Evolutionary conservation across 495 filamentous ascomycete genomes (phyloP).

Genomic region (Penicillium subrubescens): DNA sequence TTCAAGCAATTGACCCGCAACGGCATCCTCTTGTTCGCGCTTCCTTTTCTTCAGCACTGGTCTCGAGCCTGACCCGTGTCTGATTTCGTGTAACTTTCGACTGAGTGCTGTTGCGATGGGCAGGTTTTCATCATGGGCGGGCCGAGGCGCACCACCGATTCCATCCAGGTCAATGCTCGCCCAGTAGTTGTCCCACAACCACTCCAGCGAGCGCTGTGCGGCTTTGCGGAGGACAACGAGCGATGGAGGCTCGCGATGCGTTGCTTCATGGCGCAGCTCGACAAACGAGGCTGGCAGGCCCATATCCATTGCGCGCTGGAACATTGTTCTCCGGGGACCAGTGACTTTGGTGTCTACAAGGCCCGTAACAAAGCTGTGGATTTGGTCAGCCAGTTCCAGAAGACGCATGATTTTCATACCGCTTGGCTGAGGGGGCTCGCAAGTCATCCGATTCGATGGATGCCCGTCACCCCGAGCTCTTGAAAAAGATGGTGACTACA

Average conservation of each 20-base stretch:
- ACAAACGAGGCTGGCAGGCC: slow-evolving; percentile 83
- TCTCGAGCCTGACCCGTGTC: slow-evolving; percentile 15
- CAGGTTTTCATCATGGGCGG: slow-evolving; percentile 14
- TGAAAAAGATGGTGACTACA: slow-evolving; percentile 14
- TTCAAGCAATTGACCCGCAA: slow-evolving; percentile 32
- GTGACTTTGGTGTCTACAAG: slow-evolving; percentile 76
- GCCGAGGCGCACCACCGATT: slow-evolving; percentile 1
- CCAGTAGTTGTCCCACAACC: slow-evolving; percentile 94
- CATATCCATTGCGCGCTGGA: slow-evolving; percentile 71
- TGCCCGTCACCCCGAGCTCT: not conserved
- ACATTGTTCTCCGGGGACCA: slow-evolving; percentile 75
- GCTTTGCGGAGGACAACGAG: slow-evolving; percentile 68
- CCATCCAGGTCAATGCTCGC: slow-evolving; percentile 26
- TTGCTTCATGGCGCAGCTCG: slow-evolving; percentile 85
- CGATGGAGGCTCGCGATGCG: slow-evolving; percentile 82
- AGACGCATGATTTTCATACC: not conserved
- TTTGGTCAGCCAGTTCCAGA: slow-evolving; percentile 10
- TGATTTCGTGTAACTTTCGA: slow-evolving; percentile 23
- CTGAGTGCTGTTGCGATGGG: slow-evolving; percentile 24
- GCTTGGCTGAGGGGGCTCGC: not conserved
- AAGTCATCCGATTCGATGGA: not conserved
- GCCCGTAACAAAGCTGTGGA: slow-evolving; percentile 82
- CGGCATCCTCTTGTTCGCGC: slow-evolving; percentile 26
- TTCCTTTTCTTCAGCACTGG: slow-evolving; percentile 38
- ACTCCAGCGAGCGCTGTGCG: slow-evolving; percentile 67